These are phyloP conservation scores for Laetiporus sulphureus DNA, from an alignment of 1,284 basidiomycete genomes.

Conservation along the genomic window DNA sequence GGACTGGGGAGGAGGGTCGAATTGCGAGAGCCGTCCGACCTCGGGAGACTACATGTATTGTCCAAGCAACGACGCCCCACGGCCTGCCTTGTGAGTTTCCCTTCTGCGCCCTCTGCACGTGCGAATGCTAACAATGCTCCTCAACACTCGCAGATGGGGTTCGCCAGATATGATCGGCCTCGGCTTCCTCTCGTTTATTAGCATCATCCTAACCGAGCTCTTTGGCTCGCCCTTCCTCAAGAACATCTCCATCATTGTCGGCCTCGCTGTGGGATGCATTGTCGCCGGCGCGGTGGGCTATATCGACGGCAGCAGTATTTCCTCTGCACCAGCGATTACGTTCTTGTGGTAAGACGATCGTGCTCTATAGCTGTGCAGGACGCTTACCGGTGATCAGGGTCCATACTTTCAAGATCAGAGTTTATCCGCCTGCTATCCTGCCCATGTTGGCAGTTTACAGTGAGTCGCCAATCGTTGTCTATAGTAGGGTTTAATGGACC, in stretches of 20 bases:
- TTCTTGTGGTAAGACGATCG: constrained; percentile 55
- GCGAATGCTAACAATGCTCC: neutral
- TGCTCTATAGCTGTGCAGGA: neutral
- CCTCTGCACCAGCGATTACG: constrained; percentile 65
- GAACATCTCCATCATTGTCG: constrained; percentile 72
- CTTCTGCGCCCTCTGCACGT: neutral
- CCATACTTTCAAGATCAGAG: constrained; percentile 69
- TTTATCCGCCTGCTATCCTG: constrained; percentile 79
- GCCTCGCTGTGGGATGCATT: constrained; percentile 70
- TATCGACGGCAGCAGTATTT: constrained; percentile 58
- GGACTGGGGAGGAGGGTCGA: constrained; percentile 82
- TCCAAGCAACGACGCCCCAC: constrained; percentile 60
- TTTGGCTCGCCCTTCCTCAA: constrained; percentile 82
- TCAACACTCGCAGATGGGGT: constrained; percentile 67
- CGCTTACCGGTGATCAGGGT: constrained; percentile 42
- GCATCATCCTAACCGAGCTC: constrained; percentile 71
- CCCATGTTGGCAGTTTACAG: constrained; percentile 81
- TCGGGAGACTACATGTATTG: constrained; percentile 66
- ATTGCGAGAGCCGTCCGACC: constrained; percentile 54
- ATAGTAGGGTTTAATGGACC: neutral
- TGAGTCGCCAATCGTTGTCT: constrained; percentile 22
- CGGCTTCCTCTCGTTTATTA: constrained; percentile 77
- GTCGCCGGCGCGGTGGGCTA: constrained; percentile 74
- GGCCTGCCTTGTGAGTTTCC: constrained; percentile 34
- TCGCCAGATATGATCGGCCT: constrained; percentile 80